These are phyloP conservation scores for Verticillium tricorpus DNA, from an alignment of 2,329 filamentous ascomycete genomes.

Conservation along the genomic window DNA sequence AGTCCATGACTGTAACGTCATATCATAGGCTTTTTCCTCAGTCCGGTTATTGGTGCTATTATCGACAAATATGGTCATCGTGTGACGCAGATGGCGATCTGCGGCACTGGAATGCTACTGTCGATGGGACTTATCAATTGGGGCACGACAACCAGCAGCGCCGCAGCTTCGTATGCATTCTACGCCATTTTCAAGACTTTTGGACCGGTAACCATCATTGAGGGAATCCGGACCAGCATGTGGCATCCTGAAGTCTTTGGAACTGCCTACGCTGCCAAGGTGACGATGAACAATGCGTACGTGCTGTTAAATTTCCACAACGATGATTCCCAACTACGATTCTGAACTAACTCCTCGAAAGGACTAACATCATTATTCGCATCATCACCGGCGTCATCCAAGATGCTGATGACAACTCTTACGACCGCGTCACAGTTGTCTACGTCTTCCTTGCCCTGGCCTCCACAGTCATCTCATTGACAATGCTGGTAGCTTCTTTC, in stretches of 20 bases:
- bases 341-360: slow-evolving; percentile 14
- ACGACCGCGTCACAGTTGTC: slow-evolving; percentile 40
- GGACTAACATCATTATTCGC: slow-evolving; percentile 48
- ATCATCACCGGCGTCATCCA: slow-evolving; percentile 47
- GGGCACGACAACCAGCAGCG: slow-evolving; percentile 36
- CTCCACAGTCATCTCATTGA: slow-evolving; percentile 33
- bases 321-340: too few relatives aligned
- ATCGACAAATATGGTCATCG: slow-evolving; percentile 47
- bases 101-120: slow-evolving; percentile 41
- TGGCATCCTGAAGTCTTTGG: slow-evolving; percentile 49
- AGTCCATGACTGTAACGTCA: not conserved
- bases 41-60: slow-evolving; percentile 45
- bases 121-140: slow-evolving; percentile 52
- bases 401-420: slow-evolving; percentile 44
- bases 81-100: slow-evolving; percentile 33
- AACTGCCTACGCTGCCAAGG: slow-evolving; percentile 45
- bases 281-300: slow-evolving; percentile 44
- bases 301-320: not conserved
- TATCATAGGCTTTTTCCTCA: slow-evolving; percentile 41
- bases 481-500: slow-evolving; percentile 29
- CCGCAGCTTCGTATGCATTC: slow-evolving; percentile 47
- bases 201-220: slow-evolving; percentile 47
- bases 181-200: slow-evolving; percentile 44
- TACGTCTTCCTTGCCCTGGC: slow-evolving; percentile 42
- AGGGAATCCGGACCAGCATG: slow-evolving; percentile 45